Conservation (phyloP, 2,329 filamentous ascomycete species). For the Aureobasidium namibiae region DNA sequence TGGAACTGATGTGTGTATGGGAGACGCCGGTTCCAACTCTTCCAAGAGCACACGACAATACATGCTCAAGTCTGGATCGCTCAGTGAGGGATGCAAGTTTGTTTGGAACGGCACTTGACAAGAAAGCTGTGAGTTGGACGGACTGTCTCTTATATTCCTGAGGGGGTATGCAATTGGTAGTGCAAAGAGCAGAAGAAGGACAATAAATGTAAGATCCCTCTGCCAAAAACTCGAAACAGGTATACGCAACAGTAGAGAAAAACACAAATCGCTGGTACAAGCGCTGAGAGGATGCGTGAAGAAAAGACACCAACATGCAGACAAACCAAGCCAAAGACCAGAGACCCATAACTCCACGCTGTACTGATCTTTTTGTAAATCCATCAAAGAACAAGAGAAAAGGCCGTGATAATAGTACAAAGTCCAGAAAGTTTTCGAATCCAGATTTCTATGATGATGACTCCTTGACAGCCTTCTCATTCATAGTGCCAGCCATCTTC, state of each 20-base stretch:
- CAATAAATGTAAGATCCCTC: neutral
- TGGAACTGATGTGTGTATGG: no score
- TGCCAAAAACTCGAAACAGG: neutral
- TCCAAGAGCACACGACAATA: no score
- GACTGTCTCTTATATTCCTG: no score
- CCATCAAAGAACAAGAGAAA: neutral
- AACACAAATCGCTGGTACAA: neutral
- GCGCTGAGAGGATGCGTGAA: neutral
- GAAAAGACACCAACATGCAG: neutral
- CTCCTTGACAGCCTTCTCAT: conserved; percentile 41
- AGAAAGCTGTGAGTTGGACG: no score
- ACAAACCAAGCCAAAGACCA: neutral
- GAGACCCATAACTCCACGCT: neutral
- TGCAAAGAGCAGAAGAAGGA: neutral
- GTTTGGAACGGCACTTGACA: no score
- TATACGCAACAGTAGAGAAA: neutral
- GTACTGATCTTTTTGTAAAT: neutral
- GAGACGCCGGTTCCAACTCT: no score
- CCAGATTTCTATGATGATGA: neutral
- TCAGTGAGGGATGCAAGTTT: no score
- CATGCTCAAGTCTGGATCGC: no score
- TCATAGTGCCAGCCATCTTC: conserved; percentile 69
- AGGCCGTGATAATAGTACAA: neutral
- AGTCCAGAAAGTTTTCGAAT: neutral
- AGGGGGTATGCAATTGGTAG: neutral